Conservation (phyloP, 352 stramenopile genomes). For the Hyaloperonospora brassicae region DNA sequence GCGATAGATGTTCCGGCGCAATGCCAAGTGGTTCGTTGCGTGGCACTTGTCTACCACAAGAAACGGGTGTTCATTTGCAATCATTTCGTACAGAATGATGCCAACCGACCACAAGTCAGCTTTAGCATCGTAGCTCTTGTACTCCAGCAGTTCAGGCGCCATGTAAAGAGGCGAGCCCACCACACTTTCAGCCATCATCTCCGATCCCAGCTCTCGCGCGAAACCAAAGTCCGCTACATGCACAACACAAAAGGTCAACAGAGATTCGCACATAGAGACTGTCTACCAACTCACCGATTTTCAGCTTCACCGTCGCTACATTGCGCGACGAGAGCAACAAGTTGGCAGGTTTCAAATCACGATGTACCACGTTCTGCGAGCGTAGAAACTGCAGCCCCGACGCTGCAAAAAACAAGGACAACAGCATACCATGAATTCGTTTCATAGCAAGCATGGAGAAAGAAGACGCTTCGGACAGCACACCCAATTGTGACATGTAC, state of each 20-base stretch:
- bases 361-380: constrained; percentile 70
- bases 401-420: constrained; percentile 21
- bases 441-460: not conserved
- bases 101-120: constrained; percentile 74
- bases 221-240: constrained; percentile 65
- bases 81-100: constrained; percentile 81
- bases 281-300: constrained; percentile 45
- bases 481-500: constrained; percentile 76
- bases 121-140: constrained; percentile 82
- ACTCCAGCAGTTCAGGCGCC: constrained; percentile 71
- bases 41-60: constrained; percentile 66
- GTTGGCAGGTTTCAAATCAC: constrained; percentile 72
- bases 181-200: constrained; percentile 74
- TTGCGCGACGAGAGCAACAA: constrained; percentile 68
- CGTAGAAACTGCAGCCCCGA: constrained; percentile 67
- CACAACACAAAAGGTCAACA: not conserved
- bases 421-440: not conserved
- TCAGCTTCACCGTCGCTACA: constrained; percentile 52
- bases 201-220: constrained; percentile 52
- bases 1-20: constrained; percentile 68
- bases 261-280: not conserved
- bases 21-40: constrained; percentile 67
- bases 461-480: not conserved
- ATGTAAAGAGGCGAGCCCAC: constrained; percentile 77
- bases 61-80: constrained; percentile 74